phyloP scores from a whole-genome alignment of 257 asterid genomes.

The Parsonsia alboflavescens region DNA sequence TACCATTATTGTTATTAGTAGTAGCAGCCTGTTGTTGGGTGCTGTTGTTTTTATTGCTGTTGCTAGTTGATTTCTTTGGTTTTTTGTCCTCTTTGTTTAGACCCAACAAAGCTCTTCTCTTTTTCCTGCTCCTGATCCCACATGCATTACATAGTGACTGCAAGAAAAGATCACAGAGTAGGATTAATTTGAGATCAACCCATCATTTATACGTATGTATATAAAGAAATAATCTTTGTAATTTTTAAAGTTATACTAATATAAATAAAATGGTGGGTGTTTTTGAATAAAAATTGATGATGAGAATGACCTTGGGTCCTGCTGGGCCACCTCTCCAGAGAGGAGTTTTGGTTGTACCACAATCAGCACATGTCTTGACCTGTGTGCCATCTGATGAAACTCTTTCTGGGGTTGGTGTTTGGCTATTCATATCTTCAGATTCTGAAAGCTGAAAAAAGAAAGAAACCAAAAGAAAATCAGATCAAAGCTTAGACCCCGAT shows the following conservation, averaged over 20 bases:
- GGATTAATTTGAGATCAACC: not conserved
- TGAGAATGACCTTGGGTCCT: slow-evolving; percentile 73
- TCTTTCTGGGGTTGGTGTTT: slow-evolving; percentile 47
- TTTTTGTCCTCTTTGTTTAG: slow-evolving; percentile 65
- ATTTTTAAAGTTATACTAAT: too few relatives aligned
- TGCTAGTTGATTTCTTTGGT: slow-evolving; percentile 42
- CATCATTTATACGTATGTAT: not conserved
- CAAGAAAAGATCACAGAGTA: slow-evolving; percentile 21
- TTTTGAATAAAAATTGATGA: not conserved
- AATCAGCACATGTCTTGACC: slow-evolving; percentile 74
- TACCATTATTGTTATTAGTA: slow-evolving; percentile 6
- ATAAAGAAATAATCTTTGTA: too few relatives aligned
- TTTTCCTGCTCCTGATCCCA: slow-evolving; percentile 91
- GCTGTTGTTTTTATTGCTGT: slow-evolving; percentile 7
- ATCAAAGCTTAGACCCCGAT: slow-evolving; percentile 16
- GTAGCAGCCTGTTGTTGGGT: slow-evolving; percentile 18
- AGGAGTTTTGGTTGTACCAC: slow-evolving; percentile 91
- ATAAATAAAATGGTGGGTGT: not conserved
- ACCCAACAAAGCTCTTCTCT: slow-evolving; percentile 79
- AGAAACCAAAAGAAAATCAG: not conserved
- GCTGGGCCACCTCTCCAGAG: slow-evolving; percentile 99
- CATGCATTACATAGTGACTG: slow-evolving; percentile 97
- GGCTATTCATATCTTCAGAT: slow-evolving; percentile 59
- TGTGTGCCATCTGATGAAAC: slow-evolving; percentile 48
- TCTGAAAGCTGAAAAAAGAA: slow-evolving; percentile 45